Conservation (phyloP, 495 filamentous ascomycete species). For the Tuber aestivum region DNA sequence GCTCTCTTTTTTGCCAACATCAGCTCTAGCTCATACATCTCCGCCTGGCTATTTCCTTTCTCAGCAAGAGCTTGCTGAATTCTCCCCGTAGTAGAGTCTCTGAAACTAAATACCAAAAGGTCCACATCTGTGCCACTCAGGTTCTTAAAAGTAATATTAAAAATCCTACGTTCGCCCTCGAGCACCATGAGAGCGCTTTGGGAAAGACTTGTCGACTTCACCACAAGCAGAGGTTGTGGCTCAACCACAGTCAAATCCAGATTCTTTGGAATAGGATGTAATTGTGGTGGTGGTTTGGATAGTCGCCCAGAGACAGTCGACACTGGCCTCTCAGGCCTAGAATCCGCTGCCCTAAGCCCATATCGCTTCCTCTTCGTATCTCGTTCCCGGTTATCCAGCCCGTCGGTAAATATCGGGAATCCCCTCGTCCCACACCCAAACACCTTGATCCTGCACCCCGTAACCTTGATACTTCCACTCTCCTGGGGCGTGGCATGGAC, state of each 20-base stretch:
- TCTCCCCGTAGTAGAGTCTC: constrained; percentile 74
- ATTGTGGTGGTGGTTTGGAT: constrained; percentile 27
- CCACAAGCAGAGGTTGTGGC: constrained; percentile 65
- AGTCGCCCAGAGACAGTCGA: constrained; percentile 45
- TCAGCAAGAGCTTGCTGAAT: constrained; percentile 67
- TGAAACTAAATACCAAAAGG: constrained; percentile 77
- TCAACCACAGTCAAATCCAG: constrained; percentile 65
- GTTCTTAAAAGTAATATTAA: constrained; percentile 76
- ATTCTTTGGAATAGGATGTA: constrained; percentile 45
- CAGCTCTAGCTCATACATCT: constrained; percentile 78
- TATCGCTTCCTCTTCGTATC: constrained; percentile 69
- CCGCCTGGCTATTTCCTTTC: constrained; percentile 66
- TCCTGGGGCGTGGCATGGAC: constrained; percentile 61
- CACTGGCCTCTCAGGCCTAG: constrained; percentile 51
- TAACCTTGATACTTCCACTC: constrained; percentile 64
- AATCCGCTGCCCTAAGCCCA: constrained; percentile 58
- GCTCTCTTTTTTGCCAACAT: constrained; percentile 69
- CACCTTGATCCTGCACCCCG: constrained; percentile 72
- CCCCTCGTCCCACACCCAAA: constrained; percentile 70
- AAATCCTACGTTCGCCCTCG: constrained; percentile 73
- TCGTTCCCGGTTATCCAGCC: constrained; percentile 63
- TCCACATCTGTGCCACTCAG: constrained; percentile 66
- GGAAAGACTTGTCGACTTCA: constrained; percentile 69
- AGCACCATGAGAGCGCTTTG: constrained; percentile 87
- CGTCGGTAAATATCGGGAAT: constrained; percentile 72